Base-by-base conservation (phyloP, 2,329 filamentous ascomycete species). In the Claviceps sp. region DNA sequence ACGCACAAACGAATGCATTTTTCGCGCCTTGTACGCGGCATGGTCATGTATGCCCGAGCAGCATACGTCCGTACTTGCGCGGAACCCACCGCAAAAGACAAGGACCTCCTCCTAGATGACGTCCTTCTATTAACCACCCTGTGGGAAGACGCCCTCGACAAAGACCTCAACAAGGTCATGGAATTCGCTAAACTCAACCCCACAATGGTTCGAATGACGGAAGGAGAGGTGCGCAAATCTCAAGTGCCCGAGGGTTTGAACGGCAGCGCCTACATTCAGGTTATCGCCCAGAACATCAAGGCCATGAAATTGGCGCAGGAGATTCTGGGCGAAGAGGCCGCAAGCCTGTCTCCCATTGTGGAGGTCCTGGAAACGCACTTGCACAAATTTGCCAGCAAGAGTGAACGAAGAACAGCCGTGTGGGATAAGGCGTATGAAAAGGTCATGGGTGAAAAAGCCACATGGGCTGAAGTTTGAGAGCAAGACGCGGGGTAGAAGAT, bases 231-330 rank as follows among this genome's bases (percentile, higher is more conserved):
- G 42, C 1, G 5, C 20, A 50, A 47, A 24, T 34, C 49, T 13
- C 47, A 41, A 7, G 51, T 42, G 11, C 47, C 56, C 14, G 45
- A 50, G 9, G 56, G 52, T 6, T 51, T 68, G 18, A 56, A 60
- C 48, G 60, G 59, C 16, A 59, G 54, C 40, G 54, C 58, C 14
- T 67, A 64, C 53, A 51, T 67, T 9, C 51, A 57, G 41, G 53
- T 57, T 1, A 16, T 69, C 37, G 56, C 61, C 6, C 62, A 67
- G 52, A 64, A 64, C 53, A 63, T 67, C 51, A 65, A 59, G 57
- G 77, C 73, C 20, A 65, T 79, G 50, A 64, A 70, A 42, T 54
- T 71, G 54, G 72, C 76, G 14, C 62, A 67, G 43, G 61, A 73
- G 55, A 63, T 75, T 14, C 60, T 75, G 5, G 60, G 59, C 11